Base-by-base conservation (phyloP, 164 flowering plant genomes). In the Pachysandra terminalis region DNA sequence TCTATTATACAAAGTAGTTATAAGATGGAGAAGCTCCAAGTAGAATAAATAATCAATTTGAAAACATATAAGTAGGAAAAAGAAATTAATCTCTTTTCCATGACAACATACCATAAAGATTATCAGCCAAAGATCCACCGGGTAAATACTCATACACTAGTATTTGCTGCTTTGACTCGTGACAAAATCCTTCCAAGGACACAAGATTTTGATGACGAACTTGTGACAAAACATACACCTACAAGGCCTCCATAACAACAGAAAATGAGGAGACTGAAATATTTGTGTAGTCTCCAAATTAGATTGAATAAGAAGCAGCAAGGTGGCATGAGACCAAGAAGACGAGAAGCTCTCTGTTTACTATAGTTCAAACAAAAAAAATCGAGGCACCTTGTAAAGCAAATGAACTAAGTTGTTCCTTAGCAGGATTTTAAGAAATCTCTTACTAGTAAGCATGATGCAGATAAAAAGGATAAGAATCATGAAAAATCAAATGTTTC, bases 191-290 rank as follows among this genome's bases (percentile, higher is more conserved):
- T 78, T 89, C 95, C 78, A 91, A 70, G 15, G 83, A 74, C 17
- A 89, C 97, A 56, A 91, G 95, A 79, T 86, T 91, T 68, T 83
- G 97, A 75, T 91, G 95, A 19, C 76, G 84, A 63, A 91, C 82
- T 83, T 80, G 85, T 54, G 97, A 91, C 72, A 91, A 67, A 69
- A 89, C 88, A 69, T 79, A 61, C 37, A 89, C 95, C 97, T 91
- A 73, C 40, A 69, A 40, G 56, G 54, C 14, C 55, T 49, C 25
- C 41, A 35, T 8, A 60, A 71, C n/a, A 41, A 68, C 26, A 63
- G 4, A 19, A 48, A 72, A 26, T n/a, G 62, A 53, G 49, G 28
- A 56, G 26, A 56, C 62, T 15, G 56, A 12, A 67, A 25, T 41
- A 55, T n/a, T 26, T 5, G 27, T 7, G 19, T 26, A 57, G 55